Evolutionary conservation across 768 basidiomycete species (phyloP).

Genomic region (Phlebiopsis gigantea): DNA sequence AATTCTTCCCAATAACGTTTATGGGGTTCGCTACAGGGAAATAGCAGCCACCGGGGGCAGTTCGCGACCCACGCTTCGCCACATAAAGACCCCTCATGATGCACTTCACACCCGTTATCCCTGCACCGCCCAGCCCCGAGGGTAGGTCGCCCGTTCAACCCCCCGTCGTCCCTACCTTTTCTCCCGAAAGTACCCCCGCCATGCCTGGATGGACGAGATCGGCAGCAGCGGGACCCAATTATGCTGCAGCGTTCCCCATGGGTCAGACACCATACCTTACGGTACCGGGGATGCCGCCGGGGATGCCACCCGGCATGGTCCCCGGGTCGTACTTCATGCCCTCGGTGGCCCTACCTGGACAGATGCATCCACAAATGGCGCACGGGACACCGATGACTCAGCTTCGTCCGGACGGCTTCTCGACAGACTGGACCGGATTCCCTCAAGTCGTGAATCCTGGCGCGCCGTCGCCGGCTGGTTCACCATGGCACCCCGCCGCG

Average conservation of each 20-base stretch:
- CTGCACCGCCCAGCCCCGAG: constrained; percentile 23
- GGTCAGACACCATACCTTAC: constrained; percentile 19
- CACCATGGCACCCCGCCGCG: constrained; percentile 12
- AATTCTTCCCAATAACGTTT: background rate
- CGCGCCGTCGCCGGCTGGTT: constrained; percentile 12
- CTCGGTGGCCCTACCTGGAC: constrained; percentile 20
- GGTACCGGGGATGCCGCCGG: constrained; percentile 2
- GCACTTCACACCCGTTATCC: constrained; percentile 27
- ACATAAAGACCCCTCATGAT: constrained; percentile 6
- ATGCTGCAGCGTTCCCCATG: constrained; percentile 11
- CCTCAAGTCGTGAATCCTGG: constrained; percentile 9
- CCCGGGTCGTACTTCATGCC: constrained; percentile 31
- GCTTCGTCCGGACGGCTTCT: constrained; percentile 19
- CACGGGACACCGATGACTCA: constrained; percentile 14
- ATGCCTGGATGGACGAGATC: constrained; percentile 16
- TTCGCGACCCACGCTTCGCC: background rate
- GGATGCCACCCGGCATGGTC: constrained; percentile 8
- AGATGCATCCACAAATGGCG: constrained; percentile 4
- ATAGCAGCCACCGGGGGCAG: background rate
- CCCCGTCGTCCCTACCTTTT: constrained; percentile 23
- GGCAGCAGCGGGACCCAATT: constrained; percentile 4
- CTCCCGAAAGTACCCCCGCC: constrained; percentile 14
- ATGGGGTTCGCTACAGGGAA: background rate
- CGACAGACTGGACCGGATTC: constrained; percentile 28
- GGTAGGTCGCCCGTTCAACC: constrained; percentile 17